Percentiles rank a stretch among this genome's conserved stretches.
Conservation (phyloP, 208 protist species). For the Porcisia hertigi region DNA sequence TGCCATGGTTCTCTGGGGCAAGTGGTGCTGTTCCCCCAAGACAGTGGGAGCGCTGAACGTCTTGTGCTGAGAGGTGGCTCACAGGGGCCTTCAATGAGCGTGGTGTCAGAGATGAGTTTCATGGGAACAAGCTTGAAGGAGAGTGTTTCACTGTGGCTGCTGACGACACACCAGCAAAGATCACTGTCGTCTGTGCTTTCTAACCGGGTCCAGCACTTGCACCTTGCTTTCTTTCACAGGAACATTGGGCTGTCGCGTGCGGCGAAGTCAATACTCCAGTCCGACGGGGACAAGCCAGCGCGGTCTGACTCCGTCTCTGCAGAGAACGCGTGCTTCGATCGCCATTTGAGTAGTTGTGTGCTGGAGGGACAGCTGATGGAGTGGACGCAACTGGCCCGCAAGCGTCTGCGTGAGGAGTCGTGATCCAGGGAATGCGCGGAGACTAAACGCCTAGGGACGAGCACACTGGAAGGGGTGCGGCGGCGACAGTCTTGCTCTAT, state of each 20-base stretch:
- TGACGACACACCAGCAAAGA: conserved; percentile 23
- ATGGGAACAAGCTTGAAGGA: conserved; percentile 44
- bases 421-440: neutral
- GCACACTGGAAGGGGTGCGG: neutral
- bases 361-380: conserved; percentile 57
- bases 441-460: neutral
- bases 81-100: conserved; percentile 47
- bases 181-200: conserved; percentile 8
- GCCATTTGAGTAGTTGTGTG: conserved; percentile 30
- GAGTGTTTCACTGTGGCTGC: conserved; percentile 45
- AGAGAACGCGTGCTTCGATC: conserved; percentile 13
- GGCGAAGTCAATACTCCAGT: conserved; percentile 11
- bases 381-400: conserved; percentile 51
- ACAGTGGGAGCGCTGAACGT: conserved; percentile 8
- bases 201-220: conserved; percentile 4
- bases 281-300: neutral
- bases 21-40: conserved; percentile 12
- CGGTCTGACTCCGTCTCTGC: conserved; percentile 7
- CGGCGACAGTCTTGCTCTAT: neutral
- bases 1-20: conserved; percentile 66
- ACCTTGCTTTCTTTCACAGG: conserved; percentile 11
- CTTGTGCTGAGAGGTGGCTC: conserved; percentile 45
- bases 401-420: conserved; percentile 39
- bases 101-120: conserved; percentile 43
- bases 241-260: conserved; percentile 11